Evolutionary conservation across 192 early-diverging fungal species (phyloP).

Genomic region (Coemansia sp.): DNA sequence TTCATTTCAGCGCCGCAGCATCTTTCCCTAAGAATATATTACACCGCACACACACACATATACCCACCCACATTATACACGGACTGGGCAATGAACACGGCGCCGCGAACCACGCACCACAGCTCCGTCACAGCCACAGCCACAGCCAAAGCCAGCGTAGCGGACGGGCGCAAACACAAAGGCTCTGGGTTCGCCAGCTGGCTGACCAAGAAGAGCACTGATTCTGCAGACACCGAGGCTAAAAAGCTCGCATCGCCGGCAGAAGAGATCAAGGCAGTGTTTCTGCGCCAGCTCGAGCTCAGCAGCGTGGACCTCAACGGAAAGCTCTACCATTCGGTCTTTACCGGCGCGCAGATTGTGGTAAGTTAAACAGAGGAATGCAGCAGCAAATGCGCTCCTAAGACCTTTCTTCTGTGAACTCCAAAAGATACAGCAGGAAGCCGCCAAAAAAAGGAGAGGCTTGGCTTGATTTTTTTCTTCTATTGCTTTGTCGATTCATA

Average conservation of each 20-base stretch:
- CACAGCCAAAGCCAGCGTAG: not conserved
- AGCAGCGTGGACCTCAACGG: conserved; percentile 48
- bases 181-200: conserved; percentile 46
- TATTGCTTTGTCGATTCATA: not conserved
- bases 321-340: conserved; percentile 53
- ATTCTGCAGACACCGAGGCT: conserved; percentile 16
- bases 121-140: not conserved
- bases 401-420: conserved; percentile 1
- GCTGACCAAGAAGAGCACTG: conserved; percentile 38
- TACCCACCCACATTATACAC: not conserved
- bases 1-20: too few species aligned
- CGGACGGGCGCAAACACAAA: conserved; percentile 23
- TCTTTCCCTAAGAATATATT: not conserved
- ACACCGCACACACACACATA: not conserved
- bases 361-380: conserved; percentile 26
- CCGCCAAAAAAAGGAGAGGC: not conserved
- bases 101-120: conserved; percentile 7
- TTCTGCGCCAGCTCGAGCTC: conserved; percentile 48
- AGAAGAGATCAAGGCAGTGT: conserved; percentile 54
- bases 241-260: conserved; percentile 57
- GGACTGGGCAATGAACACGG: conserved; percentile 5
- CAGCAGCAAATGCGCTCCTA: not conserved
- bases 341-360: conserved; percentile 54
- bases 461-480: not conserved
- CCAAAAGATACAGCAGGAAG: not conserved